Percentiles rank a stretch among this genome's conserved stretches.
Conservation (phyloP, 345 rosid species). For the Brassica nigra region DNA sequence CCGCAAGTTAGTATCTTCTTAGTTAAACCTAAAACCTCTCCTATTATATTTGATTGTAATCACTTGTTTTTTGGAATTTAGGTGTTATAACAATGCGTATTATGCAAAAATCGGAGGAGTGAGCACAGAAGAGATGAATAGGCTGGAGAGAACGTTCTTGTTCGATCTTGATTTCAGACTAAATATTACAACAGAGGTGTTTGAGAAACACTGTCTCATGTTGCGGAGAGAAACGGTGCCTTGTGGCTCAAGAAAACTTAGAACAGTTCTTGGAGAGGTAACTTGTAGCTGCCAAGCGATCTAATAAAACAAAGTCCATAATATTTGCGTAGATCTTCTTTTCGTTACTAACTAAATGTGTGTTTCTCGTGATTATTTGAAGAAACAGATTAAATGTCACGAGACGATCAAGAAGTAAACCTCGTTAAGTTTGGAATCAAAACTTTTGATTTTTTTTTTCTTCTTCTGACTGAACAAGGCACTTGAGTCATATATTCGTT, state of each 20-base stretch:
- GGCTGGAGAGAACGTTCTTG: conserved; percentile 45
- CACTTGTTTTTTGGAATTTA: conserved; percentile 9
- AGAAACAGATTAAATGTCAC: neutral
- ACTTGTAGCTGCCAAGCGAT: conserved; percentile 34
- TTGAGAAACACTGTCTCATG: conserved; percentile 42
- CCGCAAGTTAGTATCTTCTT: conserved; percentile 39
- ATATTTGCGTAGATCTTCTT: neutral
- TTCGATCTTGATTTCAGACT: conserved; percentile 47
- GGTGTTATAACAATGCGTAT: conserved; percentile 45
- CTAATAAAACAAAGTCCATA: neutral
- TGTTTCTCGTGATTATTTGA: neutral
- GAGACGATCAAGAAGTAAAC: neutral
- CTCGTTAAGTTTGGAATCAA: neutral
- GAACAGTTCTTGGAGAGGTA: conserved; percentile 32
- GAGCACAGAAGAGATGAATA: conserved; percentile 49
- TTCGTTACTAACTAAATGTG: neutral
- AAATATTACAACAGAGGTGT: conserved; percentile 41
- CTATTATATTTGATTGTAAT: neutral
- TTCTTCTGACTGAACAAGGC: neutral
- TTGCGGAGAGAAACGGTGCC: conserved; percentile 36
- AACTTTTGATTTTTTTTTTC: neutral
- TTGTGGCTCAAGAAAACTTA: conserved; percentile 22
- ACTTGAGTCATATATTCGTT: neutral
- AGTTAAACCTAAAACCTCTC: conserved; percentile 5
- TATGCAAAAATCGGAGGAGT: conserved; percentile 56